Conservation (phyloP, 495 filamentous ascomycete genomes). For the Neurospora sublineolata region DNA sequence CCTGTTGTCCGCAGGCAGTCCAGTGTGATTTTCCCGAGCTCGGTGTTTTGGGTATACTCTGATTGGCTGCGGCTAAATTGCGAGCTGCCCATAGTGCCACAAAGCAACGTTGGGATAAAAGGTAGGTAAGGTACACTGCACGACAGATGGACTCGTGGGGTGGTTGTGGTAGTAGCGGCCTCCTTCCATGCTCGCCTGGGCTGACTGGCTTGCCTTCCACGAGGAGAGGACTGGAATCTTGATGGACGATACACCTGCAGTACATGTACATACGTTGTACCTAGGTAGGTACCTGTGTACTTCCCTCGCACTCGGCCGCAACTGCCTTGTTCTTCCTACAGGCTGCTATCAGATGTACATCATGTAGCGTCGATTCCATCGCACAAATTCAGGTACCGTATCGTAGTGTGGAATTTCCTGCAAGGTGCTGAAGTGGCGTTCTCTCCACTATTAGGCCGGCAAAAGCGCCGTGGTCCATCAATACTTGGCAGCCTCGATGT, state of each 20-base stretch:
- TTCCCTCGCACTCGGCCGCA: neutral
- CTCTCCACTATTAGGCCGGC: constrained; percentile 46
- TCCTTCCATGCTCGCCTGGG: neutral
- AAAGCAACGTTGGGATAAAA: constrained; percentile 8
- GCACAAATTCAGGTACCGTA: neutral
- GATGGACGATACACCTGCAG: neutral
- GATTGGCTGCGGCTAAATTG: constrained; percentile 32
- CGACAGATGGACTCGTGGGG: neutral
- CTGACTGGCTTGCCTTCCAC: neutral
- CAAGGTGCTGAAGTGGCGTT: neutral
- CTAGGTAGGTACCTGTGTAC: neutral
- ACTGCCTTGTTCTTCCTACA: neutral
- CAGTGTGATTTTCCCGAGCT: constrained; percentile 9
- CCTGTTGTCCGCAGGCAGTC: neutral
- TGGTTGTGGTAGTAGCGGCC: neutral
- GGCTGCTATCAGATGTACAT: neutral
- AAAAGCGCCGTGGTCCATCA: constrained; percentile 36
- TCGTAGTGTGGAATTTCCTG: neutral
- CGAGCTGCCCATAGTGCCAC: constrained; percentile 16
- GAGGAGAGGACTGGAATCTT: neutral
- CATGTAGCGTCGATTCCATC: neutral
- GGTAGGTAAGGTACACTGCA: neutral
- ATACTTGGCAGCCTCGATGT: neutral
- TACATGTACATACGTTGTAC: neutral
- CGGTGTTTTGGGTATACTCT: constrained; percentile 17